Base-by-base conservation (phyloP, 257 asterid genomes). In the Nemophila menziesii region DNA sequence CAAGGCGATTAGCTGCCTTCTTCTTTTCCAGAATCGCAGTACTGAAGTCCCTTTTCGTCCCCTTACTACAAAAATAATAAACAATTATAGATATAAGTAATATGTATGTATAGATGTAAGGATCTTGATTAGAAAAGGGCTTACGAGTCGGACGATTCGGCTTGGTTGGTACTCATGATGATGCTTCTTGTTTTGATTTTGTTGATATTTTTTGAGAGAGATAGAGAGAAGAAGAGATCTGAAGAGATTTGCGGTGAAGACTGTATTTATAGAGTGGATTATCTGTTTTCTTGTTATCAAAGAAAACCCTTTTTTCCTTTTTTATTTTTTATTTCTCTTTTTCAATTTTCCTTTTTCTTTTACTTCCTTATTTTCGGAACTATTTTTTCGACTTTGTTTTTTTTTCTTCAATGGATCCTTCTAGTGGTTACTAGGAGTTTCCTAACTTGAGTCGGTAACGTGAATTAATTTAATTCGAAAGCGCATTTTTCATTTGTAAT, bases 1-100 rank as follows among this genome's bases (percentile, higher is more conserved):
- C 63, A 3, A 62, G 53, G 11, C 68, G 36, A 44, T 62, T 62
- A 4, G 58, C 33, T 5, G 68, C 55, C 50, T 62, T 62, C 49
- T 62, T 62, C 48, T 55, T 49, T 53, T 62, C 68, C 53, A 62
- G 50, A 33, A 62, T 62, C 20, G 68, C 68, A 4, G 43, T 58
- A 42, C 70, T 63, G 36, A 51, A 63, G 36, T 63, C 70, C 49
- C 52, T 57, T 48, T 63, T 63, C 21, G 56, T 39, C 36, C 52
- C 65, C 63, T 51, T 63, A 11, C 70, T 57, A 55, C 11, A 52
- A 18, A 36, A 13, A 22, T 24, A 29, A 54, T 11, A 38, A 43
- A 40, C 33, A 47, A 8, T 7, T 5, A 29, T 5, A 29, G 12
- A 29, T 29, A 29, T 29, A 29, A 10, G 12, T 29, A 29, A 26